Conservation (phyloP, 495 filamentous ascomycete genomes). For the Apodospora peruviana region DNA sequence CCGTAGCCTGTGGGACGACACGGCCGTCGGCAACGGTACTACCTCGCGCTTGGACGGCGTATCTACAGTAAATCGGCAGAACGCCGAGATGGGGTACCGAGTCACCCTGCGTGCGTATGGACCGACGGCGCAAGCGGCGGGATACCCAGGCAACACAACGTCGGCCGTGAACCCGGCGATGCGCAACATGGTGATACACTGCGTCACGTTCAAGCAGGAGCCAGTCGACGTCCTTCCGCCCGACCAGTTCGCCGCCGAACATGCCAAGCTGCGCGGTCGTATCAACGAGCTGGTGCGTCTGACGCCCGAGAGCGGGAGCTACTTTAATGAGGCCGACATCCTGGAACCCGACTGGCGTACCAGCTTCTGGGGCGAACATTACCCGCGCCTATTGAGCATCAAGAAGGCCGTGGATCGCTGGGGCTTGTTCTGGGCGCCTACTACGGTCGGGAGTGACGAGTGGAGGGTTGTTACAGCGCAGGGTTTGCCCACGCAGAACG, state of each 20-base stretch:
- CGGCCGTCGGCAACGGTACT: not conserved
- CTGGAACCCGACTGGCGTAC: slow-evolving; percentile 54
- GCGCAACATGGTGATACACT: slow-evolving; percentile 48
- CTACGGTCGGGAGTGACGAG: slow-evolving; percentile 48
- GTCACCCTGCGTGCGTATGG: slow-evolving; percentile 39
- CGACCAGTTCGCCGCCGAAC: slow-evolving; percentile 13
- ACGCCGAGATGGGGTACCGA: not conserved
- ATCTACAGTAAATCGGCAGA: not conserved
- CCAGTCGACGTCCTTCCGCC: slow-evolving; percentile 19
- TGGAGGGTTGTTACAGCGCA: slow-evolving; percentile 26
- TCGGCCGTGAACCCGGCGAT: slow-evolving; percentile 50
- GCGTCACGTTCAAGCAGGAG: slow-evolving; percentile 33
- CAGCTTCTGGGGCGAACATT: slow-evolving; percentile 52
- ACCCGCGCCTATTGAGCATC: slow-evolving; percentile 42
- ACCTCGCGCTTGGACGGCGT: not conserved
- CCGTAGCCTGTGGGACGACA: not conserved
- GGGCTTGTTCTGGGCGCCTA: slow-evolving; percentile 50
- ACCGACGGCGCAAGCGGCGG: slow-evolving; percentile 24
- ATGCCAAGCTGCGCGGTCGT: slow-evolving; percentile 8
- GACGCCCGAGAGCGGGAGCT: slow-evolving; percentile 33
- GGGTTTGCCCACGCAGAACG: slow-evolving; percentile 32
- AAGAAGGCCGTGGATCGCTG: slow-evolving; percentile 51
- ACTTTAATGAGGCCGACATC: slow-evolving; percentile 47
- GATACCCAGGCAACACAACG: slow-evolving; percentile 33
- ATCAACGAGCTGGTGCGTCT: slow-evolving; percentile 28